Percentiles rank a stretch among this genome's conserved stretches.
phyloP scores from a whole-genome alignment of 768 basidiomycete species.

The Clathrus columnatus region DNA sequence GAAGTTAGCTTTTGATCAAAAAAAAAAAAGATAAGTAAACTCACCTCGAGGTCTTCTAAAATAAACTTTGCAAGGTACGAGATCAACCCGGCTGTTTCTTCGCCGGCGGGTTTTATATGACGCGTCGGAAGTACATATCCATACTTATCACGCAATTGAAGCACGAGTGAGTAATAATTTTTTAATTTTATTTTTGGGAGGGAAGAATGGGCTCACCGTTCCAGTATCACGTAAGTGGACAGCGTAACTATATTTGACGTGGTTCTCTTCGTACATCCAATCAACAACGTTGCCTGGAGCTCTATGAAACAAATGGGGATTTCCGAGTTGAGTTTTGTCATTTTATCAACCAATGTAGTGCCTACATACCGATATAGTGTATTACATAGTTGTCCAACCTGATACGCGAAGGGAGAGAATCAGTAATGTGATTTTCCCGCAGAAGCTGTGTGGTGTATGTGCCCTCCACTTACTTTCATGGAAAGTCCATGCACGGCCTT shows the following conservation, averaged over 20 bases:
- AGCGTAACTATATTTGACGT: slow-evolving; percentile 55
- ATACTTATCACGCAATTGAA: slow-evolving; percentile 35
- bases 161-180: not conserved
- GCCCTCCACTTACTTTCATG: slow-evolving; percentile 46
- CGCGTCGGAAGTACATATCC: slow-evolving; percentile 66
- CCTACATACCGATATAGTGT: slow-evolving; percentile 32
- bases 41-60: slow-evolving; percentile 14
- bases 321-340: not conserved
- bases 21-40: not conserved
- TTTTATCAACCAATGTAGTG: not conserved
- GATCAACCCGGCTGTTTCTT: slow-evolving; percentile 62
- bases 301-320: slow-evolving; percentile 14
- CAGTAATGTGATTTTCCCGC: slow-evolving; percentile 20
- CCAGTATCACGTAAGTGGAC: slow-evolving; percentile 63
- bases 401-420: slow-evolving; percentile 17
- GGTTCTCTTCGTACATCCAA: slow-evolving; percentile 49
- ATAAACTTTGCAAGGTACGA: slow-evolving; percentile 65
- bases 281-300: slow-evolving; percentile 61
- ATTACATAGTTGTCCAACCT: slow-evolving; percentile 40
- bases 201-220: slow-evolving; percentile 36
- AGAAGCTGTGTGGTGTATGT: not conserved
- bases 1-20: too few relatives aligned
- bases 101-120: slow-evolving; percentile 72
- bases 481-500: slow-evolving; percentile 43
- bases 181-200: not conserved